Evolutionary conservation across 495 filamentous ascomycete genomes (phyloP).

Genomic region (Penicillium lividum): DNA sequence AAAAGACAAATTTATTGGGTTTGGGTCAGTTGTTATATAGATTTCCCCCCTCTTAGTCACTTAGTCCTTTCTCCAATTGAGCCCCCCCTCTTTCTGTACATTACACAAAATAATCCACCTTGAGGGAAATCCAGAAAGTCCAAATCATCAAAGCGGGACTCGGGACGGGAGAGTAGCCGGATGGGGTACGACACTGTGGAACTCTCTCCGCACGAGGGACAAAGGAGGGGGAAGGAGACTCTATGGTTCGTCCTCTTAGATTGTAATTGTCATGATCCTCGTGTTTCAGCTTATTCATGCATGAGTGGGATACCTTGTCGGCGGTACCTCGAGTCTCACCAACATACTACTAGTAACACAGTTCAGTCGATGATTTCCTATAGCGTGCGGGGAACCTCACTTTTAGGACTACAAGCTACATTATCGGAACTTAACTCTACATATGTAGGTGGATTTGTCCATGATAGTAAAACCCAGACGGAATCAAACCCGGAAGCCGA

Average conservation of each 20-base stretch:
- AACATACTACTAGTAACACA: not conserved
- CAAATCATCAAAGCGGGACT: conserved; percentile 4
- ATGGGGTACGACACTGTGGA: conserved; percentile 15
- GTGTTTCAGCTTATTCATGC: not conserved
- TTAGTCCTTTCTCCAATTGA: not conserved
- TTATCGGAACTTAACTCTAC: not conserved
- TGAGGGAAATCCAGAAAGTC: not conserved
- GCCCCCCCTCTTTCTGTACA: conserved; percentile 2
- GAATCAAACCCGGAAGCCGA: not conserved
- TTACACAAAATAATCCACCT: not conserved
- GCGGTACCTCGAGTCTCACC: not conserved
- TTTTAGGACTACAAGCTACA: not conserved
- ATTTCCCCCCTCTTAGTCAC: not conserved
- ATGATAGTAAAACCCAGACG: not conserved
- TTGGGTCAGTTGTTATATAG: conserved; percentile 5
- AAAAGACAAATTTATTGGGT: not conserved
- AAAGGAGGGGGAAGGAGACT: conserved; percentile 10
- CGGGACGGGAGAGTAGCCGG: conserved; percentile 10
- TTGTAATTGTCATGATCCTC: not conserved
- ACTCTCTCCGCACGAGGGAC: conserved; percentile 30
- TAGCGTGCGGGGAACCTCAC: conserved; percentile 1
- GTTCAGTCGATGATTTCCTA: not conserved
- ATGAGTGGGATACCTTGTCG: conserved; percentile 9
- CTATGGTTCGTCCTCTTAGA: conserved; percentile 15
- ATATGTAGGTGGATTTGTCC: not conserved